phyloP scores from a whole-genome alignment of 805 yeast species.

The Diddensiella caesifluorescens region DNA sequence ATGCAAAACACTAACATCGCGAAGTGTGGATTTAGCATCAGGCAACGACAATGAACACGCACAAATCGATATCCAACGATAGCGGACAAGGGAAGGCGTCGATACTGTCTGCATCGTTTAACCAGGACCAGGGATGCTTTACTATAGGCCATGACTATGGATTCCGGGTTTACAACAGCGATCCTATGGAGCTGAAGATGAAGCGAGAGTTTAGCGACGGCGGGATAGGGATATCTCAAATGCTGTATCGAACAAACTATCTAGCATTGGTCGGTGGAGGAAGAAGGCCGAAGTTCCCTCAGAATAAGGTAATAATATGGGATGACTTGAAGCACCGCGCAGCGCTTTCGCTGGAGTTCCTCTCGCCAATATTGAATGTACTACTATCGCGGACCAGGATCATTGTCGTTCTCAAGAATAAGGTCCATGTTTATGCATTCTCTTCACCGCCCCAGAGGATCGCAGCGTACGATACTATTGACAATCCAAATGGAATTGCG shows the following conservation, averaged over 20 bases:
- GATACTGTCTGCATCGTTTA: conserved; percentile 61
- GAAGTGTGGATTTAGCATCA: neutral
- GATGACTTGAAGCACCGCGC: conserved; percentile 79
- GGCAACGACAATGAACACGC: conserved; percentile 24
- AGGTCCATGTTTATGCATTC: conserved; percentile 72
- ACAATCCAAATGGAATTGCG: conserved; percentile 59
- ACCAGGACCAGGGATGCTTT: conserved; percentile 88
- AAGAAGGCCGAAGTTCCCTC: conserved; percentile 66
- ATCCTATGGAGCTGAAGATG: conserved; percentile 76
- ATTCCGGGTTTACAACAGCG: conserved; percentile 77
- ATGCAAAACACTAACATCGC: neutral
- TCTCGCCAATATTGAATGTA: conserved; percentile 68
- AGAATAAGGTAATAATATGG: conserved; percentile 81
- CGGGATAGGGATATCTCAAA: conserved; percentile 71
- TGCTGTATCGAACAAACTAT: conserved; percentile 89
- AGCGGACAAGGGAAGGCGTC: conserved; percentile 5
- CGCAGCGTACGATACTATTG: conserved; percentile 57
- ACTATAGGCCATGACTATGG: conserved; percentile 78
- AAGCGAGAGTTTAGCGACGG: conserved; percentile 43
- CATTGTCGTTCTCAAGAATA: conserved; percentile 62
- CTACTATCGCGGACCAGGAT: conserved; percentile 70
- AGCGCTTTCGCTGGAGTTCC: conserved; percentile 68
- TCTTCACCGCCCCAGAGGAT: conserved; percentile 70
- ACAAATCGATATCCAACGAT: conserved; percentile 13
- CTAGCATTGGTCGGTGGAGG: conserved; percentile 91